Evolutionary conservation across 257 asterid genomes (phyloP).

Genomic region (Penstemon barbatus): DNA sequence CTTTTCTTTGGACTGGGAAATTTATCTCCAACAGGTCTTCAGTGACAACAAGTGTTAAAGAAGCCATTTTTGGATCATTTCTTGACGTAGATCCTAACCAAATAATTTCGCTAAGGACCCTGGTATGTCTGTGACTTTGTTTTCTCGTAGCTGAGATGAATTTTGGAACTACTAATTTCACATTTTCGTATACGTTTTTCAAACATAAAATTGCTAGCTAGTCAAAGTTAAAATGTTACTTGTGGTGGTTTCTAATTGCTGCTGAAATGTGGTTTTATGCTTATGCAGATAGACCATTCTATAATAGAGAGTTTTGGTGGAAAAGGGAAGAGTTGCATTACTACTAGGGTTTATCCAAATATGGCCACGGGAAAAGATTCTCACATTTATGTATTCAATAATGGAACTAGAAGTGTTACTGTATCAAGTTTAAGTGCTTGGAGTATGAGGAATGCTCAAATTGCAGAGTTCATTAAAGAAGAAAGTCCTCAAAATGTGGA

Average conservation of each 20-base stretch:
- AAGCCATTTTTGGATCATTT: constrained; percentile 45
- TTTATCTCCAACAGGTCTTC: constrained; percentile 44
- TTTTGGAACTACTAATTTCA: too few relatives aligned
- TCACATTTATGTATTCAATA: constrained; percentile 68
- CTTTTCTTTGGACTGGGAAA: background rate
- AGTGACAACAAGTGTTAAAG: constrained; percentile 32
- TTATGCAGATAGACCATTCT: constrained; percentile 76
- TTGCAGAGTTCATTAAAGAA: constrained; percentile 25
- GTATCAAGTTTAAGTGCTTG: constrained; percentile 36
- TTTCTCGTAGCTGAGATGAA: constrained; percentile 37
- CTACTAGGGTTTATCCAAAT: constrained; percentile 79
- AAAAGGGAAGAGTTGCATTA: constrained; percentile 68
- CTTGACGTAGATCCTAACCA: constrained; percentile 46
- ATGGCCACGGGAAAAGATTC: constrained; percentile 53
- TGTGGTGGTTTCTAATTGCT: too few relatives aligned
- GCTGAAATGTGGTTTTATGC: background rate
- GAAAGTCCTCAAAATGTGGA: constrained; percentile 23
- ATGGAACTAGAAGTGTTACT: constrained; percentile 36
- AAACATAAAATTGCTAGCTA: too few relatives aligned
- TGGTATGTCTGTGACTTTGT: constrained; percentile 28
- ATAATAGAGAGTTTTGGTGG: constrained; percentile 87
- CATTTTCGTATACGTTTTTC: background rate
- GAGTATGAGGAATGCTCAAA: constrained; percentile 44
- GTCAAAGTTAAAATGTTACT: too few relatives aligned
- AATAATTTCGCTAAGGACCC: constrained; percentile 44